Conservation (phyloP, 2,329 filamentous ascomycete species). For the Gnomoniopsis sp. region DNA sequence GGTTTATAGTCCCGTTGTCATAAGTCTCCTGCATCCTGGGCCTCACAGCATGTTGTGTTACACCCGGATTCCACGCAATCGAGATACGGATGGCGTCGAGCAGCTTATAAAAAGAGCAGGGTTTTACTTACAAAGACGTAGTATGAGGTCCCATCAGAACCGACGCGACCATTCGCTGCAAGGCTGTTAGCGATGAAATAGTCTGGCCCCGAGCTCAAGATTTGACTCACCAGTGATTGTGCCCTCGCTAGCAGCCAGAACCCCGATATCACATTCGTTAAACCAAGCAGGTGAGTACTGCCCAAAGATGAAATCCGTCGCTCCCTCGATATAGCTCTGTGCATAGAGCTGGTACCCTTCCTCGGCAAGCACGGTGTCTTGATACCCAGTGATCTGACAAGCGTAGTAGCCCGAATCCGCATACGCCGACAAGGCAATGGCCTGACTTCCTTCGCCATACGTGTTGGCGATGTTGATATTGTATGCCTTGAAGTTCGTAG, state of each 20-base stretch:
- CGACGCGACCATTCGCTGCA: conserved; percentile 39
- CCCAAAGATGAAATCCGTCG: conserved; percentile 49
- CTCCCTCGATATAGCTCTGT: conserved; percentile 40
- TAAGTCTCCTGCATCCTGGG: neutral
- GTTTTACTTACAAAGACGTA: conserved; percentile 40
- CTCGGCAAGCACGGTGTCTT: conserved; percentile 48
- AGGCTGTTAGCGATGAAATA: neutral
- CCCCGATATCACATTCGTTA: conserved; percentile 37
- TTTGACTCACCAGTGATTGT: conserved; percentile 38
- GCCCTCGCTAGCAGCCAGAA: conserved; percentile 31
- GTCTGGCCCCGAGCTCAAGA: neutral
- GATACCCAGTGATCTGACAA: conserved; percentile 42
- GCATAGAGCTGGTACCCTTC: conserved; percentile 45
- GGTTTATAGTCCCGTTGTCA: neutral
- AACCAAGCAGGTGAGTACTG: conserved; percentile 42
- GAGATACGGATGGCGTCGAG: too few species aligned
- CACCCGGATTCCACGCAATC: too few species aligned
- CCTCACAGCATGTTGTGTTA: too few species aligned
- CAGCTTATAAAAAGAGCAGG: too few species aligned
- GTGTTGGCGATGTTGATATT: conserved; percentile 54
- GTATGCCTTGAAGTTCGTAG: conserved; percentile 55
- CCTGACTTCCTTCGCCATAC: conserved; percentile 44
- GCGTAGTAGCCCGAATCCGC: conserved; percentile 45
- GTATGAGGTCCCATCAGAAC: conserved; percentile 33
- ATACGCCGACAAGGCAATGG: conserved; percentile 43